Evolutionary conservation across 2,329 filamentous ascomycete species (phyloP), one percentile per base, ranked within the genome.

Genomic region (Fusarium guadeloupense): DNA sequence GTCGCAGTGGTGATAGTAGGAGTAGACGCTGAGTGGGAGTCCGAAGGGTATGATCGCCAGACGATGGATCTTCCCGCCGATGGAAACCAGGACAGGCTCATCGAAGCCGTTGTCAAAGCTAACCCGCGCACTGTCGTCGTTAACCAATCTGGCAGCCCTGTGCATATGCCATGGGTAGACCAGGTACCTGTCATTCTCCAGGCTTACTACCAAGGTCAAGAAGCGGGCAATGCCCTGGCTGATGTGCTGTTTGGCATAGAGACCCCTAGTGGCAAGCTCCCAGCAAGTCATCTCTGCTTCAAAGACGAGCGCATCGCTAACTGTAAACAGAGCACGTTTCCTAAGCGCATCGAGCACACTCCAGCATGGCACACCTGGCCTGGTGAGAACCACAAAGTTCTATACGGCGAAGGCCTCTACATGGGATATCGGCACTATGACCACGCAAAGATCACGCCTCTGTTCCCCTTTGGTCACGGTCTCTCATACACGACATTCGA

Each of bases 391-490:
- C 75, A 84, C 41, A 82, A 85, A 64, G 87, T 89, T 0, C 73
- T 88, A 2, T 92, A 92, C 69, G 88, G 88, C 46, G 90, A 93
- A 73, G 89, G 88, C 13, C 75, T 92, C 12, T 90, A 87, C 74
- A 84, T 92, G 49, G 90, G 90, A 3, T 92, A 93, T 75, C 78
- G 85, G 16, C 87, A 90, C 74, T 92, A 90, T 72, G 89, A 93
- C 67, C 83, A 83, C 17, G 76, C 80, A 12, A 78, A 79, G 21
- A 81, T 88, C 43, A 75, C 80, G 6, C 86, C 87, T 0, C 79
- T 89, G 0, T 92, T 91, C 75, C 81, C 88, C 23, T 92, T 92
- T 63, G 90, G 90, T 10, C 88, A 91, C 71, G 89, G 90, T 2
- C 80, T 92, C 8, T 89, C 87, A 0, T 93, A 92, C 73, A 91